Conservation (phyloP, 805 yeast species). For the Cephaloascus fragrans region DNA sequence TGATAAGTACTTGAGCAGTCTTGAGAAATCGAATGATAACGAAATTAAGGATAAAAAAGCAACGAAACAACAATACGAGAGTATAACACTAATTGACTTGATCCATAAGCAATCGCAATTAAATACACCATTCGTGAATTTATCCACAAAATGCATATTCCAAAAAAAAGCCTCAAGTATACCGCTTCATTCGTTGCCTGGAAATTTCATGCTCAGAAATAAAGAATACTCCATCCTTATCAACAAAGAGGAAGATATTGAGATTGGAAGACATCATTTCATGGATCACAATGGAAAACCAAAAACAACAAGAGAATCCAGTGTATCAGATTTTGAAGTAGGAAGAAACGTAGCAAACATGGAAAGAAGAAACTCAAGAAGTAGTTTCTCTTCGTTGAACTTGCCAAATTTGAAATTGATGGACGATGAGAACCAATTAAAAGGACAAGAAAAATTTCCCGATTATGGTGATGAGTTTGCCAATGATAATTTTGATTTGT, state of each 20-base stretch:
- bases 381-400: background rate
- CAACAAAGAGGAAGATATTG: background rate
- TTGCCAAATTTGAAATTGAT: background rate
- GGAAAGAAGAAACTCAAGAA: background rate
- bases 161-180: too few relatives aligned
- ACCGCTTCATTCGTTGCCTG: too few relatives aligned
- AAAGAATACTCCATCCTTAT: background rate
- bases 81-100: background rate
- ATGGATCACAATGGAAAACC: too few relatives aligned
- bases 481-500: too few relatives aligned
- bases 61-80: background rate
- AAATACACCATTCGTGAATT: background rate
- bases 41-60: too few relatives aligned
- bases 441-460: too few relatives aligned
- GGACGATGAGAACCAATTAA: too few relatives aligned
- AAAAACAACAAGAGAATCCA: background rate
- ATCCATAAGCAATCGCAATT: background rate
- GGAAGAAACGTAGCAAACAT: background rate
- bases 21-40: background rate
- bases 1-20: background rate
- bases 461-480: too few relatives aligned
- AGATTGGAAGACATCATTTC: too few relatives aligned
- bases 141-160: background rate
- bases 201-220: too few relatives aligned
- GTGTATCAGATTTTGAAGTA: background rate